phyloP scores from a whole-genome alignment of 768 basidiomycete genomes.

The Serendipita sp. region DNA sequence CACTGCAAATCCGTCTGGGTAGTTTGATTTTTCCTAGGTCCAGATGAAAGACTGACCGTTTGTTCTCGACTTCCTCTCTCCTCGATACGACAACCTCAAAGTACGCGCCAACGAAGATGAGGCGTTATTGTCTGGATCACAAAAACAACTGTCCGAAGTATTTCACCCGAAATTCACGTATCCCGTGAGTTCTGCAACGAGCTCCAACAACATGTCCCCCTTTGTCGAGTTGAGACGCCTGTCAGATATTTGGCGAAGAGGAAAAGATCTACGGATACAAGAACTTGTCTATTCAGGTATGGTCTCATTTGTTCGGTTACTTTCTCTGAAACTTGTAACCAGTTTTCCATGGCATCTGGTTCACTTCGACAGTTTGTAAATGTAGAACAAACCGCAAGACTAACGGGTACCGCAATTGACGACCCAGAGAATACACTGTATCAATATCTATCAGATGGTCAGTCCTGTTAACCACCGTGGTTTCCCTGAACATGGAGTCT shows the following conservation, averaged over 20 bases:
- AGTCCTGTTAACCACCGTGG: constrained; percentile 9
- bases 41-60: background rate
- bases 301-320: constrained; percentile 16
- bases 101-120: constrained; percentile 60
- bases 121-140: constrained; percentile 28
- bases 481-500: background rate
- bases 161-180: constrained; percentile 91
- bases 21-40: constrained; percentile 13
- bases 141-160: constrained; percentile 42
- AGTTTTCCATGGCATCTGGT: constrained; percentile 82
- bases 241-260: constrained; percentile 84
- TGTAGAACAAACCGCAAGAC: constrained; percentile 49
- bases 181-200: constrained; percentile 43
- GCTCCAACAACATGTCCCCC: background rate
- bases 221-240: background rate
- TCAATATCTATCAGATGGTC: constrained; percentile 64
- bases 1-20: constrained; percentile 64
- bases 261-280: constrained; percentile 94
- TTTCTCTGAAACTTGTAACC: background rate
- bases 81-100: constrained; percentile 17
- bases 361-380: constrained; percentile 64
- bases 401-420: constrained; percentile 48
- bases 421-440: constrained; percentile 69
- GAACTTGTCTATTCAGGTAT: constrained; percentile 67
- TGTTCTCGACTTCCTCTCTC: constrained; percentile 5